Evolutionary conservation across 1,284 basidiomycete species (phyloP), one percentile per base, ranked within the genome.

Genomic region (Ganoderma lucidum): DNA sequence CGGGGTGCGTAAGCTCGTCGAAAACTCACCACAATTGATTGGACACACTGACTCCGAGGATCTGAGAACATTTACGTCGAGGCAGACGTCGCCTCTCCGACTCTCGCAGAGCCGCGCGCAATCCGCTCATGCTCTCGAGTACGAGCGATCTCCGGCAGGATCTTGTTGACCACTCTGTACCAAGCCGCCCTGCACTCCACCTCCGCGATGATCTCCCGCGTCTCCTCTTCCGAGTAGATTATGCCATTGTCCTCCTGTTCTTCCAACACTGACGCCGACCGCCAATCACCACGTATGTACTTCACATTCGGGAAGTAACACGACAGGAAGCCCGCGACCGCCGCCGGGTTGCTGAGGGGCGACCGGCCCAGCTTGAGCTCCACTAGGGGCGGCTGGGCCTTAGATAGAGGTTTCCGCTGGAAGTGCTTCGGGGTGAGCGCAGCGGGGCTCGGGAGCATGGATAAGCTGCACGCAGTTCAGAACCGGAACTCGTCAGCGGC

Each of bases 321-420:
- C 45, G 67, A 64, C 58, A 68, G 30, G 51, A 64, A 62, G 45
- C 63, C 63, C 28, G 53, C 53, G 30, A 56, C 30, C 9, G 53
- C 53, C 2, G 32, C 53, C 0, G 28, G 53, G 53, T 35, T 19
- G 30, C 32, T 12, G 15, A 56, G 62, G 6, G 30, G 45, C 59
- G 67, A 68, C 17, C 45, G 63, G 15, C 67, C 67, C 17, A 68
- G 30, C 5, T 30, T 37, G 30, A 68, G 63, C 63, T 23, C 28
- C 17, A 10, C 19, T 6, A 64, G 59, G 45, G 53, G 6, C 32
- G 6, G 6, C 28, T 56, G 32, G 6, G 17, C 6, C 15, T 28
- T 53, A 23, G 23, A 28, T 30, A 15, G 30, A 56, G 30, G 30
- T 19, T 10, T 56, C 32, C 9, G 53, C 17, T 19, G 15, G 30